Base-by-base conservation (phyloP, 2,329 filamentous ascomycete species). In the Penicillium sp. region DNA sequence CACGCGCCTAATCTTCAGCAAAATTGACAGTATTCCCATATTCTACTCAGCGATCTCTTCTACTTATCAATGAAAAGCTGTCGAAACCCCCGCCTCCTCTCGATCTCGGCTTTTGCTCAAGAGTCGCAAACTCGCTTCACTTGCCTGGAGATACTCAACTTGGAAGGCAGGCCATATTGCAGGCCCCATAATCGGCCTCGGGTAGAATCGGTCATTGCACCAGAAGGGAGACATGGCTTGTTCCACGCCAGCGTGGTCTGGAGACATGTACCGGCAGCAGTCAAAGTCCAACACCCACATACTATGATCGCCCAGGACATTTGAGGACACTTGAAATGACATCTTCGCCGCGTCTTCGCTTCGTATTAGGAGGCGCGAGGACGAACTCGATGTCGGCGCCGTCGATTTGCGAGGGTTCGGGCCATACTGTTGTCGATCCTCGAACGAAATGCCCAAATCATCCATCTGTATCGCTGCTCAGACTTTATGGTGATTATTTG, bases 341-440 rank as follows among this genome's bases (percentile, higher is more conserved):
- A 31, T 11, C 43, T 2, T 34, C n/a, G 12, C 6, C 20, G 5
- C 41, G 41, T 43, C 5, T 43, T 1, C 14, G 5, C 7, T 52
- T 25, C 5, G 39, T 2, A 4, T 8, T 50, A 5, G 59, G 61
- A 2, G 67, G 58, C 0, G 68, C 75, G 2, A 86, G 76, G 0
- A 86, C 84, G 63, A 85, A 86, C 51, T 87, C 82, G 2, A 87
- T 75, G 48, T 85, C 83, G 38, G 81, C 81, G 0, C 78, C 83
- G 61, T 86, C 83, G 0, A 84, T 66, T 11, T 0, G 84, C 83
- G 0, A 86, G 74, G 0, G 79, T 74, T 4, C 82, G 76, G 0
- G 80, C 84, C 77, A 86, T 83, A 84, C 0, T 53, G 22, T 0
- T 53, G 1, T 0, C 71, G 65, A 0, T 70, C 61, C 0, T 53